A percentile compares a stretch with the other conserved stretches of the same genome.
Conservation (phyloP, 768 basidiomycete species). For the Gelatoporia subvermispora region DNA sequence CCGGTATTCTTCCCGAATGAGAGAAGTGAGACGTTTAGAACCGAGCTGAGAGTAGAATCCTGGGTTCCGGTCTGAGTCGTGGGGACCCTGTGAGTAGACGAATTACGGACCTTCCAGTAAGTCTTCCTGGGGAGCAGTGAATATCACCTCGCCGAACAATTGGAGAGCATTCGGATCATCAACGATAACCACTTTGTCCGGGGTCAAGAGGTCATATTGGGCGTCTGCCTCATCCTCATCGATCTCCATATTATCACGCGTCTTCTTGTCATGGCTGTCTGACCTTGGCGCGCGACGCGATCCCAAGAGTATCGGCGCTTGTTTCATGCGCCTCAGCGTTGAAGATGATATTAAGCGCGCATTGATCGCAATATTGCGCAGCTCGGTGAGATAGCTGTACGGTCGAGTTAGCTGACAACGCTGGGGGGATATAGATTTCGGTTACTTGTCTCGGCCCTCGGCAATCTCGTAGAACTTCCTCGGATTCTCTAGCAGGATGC, state of each 20-base stretch:
- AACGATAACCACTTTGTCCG: slow-evolving; percentile 63
- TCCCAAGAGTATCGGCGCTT: slow-evolving; percentile 67
- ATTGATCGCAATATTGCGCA: slow-evolving; percentile 85
- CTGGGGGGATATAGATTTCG: neutral
- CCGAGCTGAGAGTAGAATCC: slow-evolving; percentile 78
- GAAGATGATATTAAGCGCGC: slow-evolving; percentile 41
- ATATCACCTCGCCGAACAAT: slow-evolving; percentile 71
- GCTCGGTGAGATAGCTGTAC: slow-evolving; percentile 72
- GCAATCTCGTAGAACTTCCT: slow-evolving; percentile 66
- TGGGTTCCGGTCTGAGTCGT: slow-evolving; percentile 19
- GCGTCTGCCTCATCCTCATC: slow-evolving; percentile 76
- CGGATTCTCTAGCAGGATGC: slow-evolving; percentile 65
- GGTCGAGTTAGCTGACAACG: neutral
- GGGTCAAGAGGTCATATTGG: slow-evolving; percentile 64
- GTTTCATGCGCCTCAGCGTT: slow-evolving; percentile 63
- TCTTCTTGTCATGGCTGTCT: slow-evolving; percentile 21
- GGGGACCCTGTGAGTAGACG: neutral
- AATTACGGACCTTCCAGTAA: slow-evolving; percentile 68
- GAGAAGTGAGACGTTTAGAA: slow-evolving; percentile 60
- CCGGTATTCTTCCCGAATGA: slow-evolving; percentile 77
- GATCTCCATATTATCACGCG: slow-evolving; percentile 28
- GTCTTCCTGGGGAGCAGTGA: slow-evolving; percentile 85
- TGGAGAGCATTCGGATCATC: slow-evolving; percentile 83
- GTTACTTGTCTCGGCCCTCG: slow-evolving; percentile 65
- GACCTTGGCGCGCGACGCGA: slow-evolving; percentile 48